phyloP scores from a whole-genome alignment of 768 basidiomycete genomes.

The Suillus discolor region DNA sequence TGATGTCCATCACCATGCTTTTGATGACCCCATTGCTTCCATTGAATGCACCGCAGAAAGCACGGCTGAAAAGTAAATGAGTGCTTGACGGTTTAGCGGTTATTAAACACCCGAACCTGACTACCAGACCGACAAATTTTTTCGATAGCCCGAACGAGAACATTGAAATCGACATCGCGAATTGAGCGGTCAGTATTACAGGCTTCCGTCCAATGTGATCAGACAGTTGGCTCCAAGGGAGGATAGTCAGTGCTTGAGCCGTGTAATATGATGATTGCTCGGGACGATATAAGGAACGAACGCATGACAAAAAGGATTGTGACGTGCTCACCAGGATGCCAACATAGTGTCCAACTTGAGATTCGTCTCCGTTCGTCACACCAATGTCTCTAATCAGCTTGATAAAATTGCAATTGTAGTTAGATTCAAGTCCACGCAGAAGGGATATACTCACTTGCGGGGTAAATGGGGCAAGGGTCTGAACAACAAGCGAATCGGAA shows the following conservation, averaged over 20 bases:
- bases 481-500: conserved; percentile 68
- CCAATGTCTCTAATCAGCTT: conserved; percentile 15
- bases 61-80: conserved; percentile 29
- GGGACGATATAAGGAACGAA: neutral
- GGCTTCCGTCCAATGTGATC: conserved; percentile 45
- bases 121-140: conserved; percentile 38
- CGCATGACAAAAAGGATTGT: too few species aligned
- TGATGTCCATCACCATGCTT: conserved; percentile 44
- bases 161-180: conserved; percentile 42
- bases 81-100: neutral
- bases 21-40: conserved; percentile 52
- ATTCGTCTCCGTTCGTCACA: conserved; percentile 42
- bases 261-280: conserved; percentile 49
- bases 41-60: conserved; percentile 44
- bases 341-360: conserved; percentile 45
- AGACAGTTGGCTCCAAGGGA: conserved; percentile 46
- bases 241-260: conserved; percentile 42
- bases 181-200: conserved; percentile 40
- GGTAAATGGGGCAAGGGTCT: conserved; percentile 72
- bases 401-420: neutral
- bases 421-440: neutral
- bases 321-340: conserved; percentile 36
- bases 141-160: conserved; percentile 43
- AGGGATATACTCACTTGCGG: conserved; percentile 49
- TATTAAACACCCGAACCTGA: conserved; percentile 29